Percentiles rank a stretch among this genome's conserved stretches.
Evolutionary conservation across 345 rosid genomes (phyloP).

Genomic region (Sapria himalayana): DNA sequence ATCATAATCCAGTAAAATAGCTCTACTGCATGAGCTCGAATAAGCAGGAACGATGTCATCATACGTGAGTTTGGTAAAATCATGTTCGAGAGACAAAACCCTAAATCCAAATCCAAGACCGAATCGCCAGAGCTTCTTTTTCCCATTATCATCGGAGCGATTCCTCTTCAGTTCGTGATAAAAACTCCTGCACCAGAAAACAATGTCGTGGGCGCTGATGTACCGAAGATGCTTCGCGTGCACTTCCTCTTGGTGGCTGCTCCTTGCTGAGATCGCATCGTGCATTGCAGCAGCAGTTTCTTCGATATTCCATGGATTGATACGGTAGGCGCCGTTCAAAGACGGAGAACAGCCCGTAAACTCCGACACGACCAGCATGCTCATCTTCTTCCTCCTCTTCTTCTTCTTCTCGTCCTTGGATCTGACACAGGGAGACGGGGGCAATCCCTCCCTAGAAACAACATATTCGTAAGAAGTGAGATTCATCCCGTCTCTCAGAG

Average conservation of each 20-base stretch:
- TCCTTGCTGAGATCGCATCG: constrained; percentile 13
- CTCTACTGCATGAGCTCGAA: constrained; percentile 12
- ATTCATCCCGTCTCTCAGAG: constrained; percentile 26
- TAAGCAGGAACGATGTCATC: constrained; percentile 12
- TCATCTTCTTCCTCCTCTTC: constrained; percentile 9
- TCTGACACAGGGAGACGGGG: neutral
- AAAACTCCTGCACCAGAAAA: constrained; percentile 33
- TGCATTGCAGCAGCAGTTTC: constrained; percentile 22
- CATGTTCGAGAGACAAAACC: constrained; percentile 20
- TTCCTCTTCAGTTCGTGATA: constrained; percentile 21
- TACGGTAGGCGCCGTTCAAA: constrained; percentile 23
- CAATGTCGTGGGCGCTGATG: constrained; percentile 39
- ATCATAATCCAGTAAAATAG: constrained; percentile 24
- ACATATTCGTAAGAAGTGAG: constrained; percentile 19
- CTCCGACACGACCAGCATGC: constrained; percentile 27
- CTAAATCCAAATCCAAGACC: constrained; percentile 24
- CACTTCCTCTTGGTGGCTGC: constrained; percentile 15
- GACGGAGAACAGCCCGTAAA: constrained; percentile 26
- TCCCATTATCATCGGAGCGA: constrained; percentile 17
- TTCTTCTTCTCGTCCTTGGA: constrained; percentile 7
- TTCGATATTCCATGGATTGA: constrained; percentile 28
- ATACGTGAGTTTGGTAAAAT: constrained; percentile 16
- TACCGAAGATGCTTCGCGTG: constrained; percentile 34
- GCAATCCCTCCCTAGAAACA: constrained; percentile 16
- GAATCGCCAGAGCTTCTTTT: constrained; percentile 21